Percentiles rank a stretch among this genome's conserved stretches.
phyloP scores from a whole-genome alignment of 192 early-diverging fungal genomes.

The Radiomyces spectabilis region DNA sequence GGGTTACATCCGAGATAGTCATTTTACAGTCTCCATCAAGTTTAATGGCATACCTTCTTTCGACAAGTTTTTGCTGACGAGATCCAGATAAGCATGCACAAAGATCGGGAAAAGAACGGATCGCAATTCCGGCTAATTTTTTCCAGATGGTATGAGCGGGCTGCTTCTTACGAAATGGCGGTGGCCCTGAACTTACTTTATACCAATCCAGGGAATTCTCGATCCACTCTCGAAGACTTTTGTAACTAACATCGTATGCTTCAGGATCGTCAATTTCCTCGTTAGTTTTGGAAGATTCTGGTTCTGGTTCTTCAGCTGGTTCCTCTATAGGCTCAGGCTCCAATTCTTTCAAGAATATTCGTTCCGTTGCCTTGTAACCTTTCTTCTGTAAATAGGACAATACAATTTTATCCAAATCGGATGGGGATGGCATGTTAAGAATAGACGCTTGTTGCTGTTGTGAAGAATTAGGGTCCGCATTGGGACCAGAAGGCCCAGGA shows the following conservation, averaged over 20 bases:
- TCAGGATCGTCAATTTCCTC: constrained; percentile 57
- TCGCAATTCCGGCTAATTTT: constrained; percentile 67
- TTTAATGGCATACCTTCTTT: constrained; percentile 37
- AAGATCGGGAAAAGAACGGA: constrained; percentile 86
- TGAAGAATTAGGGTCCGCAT: background rate
- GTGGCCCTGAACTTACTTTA: constrained; percentile 46
- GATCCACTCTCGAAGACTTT: constrained; percentile 75
- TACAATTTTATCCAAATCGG: constrained; percentile 51
- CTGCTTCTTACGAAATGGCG: background rate
- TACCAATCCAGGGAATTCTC: constrained; percentile 93
- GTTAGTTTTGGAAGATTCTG: constrained; percentile 11
- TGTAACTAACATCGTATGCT: constrained; percentile 76
- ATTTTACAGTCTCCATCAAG: background rate
- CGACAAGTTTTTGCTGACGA: constrained; percentile 50
- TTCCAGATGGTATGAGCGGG: background rate
- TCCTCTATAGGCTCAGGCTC: constrained; percentile 23
- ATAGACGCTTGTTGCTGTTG: too few relatives aligned
- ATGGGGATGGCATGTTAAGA: background rate
- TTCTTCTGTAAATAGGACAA: constrained; percentile 59
- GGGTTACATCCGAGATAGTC: too few relatives aligned
- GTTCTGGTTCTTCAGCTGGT: constrained; percentile 14
- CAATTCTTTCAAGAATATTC: constrained; percentile 54
- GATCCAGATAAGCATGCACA: constrained; percentile 85
- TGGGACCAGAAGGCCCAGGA: background rate
- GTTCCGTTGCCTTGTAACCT: constrained; percentile 62